Evolutionary conservation across 108 stramenopile genomes (phyloP), one percentile per base, ranked within the genome.

Genomic region (Aurantiochytrium sp.): DNA sequence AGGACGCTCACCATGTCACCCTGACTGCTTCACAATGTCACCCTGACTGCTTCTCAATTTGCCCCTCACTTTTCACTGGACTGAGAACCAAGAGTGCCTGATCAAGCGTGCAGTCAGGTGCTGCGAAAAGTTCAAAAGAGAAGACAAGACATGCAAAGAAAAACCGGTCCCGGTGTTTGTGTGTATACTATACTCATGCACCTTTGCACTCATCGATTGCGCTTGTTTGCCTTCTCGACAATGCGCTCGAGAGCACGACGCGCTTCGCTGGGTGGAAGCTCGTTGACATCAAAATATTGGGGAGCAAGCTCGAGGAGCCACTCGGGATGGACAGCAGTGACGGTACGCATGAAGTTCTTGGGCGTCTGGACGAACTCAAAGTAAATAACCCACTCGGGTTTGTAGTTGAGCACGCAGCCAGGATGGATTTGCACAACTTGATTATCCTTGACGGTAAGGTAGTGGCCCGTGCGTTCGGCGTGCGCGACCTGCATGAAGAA

Each of bases 311-410:
- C 96, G 53, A 98, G 96, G 42, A 99, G 92, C 99, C 99, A 99
- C 43, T 98, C 98, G 5, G 95, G 95, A 89, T 95, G 90, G 5
- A 98, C 97, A 5, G 96, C 94, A 4, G 97, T 98, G 43, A 97
- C 96, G 5, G 98, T 99, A 72, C 99, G 94, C 90, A 99, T 98
- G 92, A 94, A 99, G 91, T 99, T 99, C 89, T 98, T 97, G 23
- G 96, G 95, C 4, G 98, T 99, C 76, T 98, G 92, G 5, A 98
- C 98, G 93, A 99, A 99, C 91, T 99, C 99, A 89, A 98, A 97
- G 94, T 95, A 99, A 58, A 99, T 73, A 12, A 98, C 97, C 99
- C 99, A 99, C 64, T 97, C 96, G 5, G 98, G 99, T 90, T 97
- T 97, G 64, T 90, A 93, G 58, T 94, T 94, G 25, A 99, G 92